Base-by-base conservation (phyloP, 768 basidiomycete species). In the Lactifluus echinatus region DNA sequence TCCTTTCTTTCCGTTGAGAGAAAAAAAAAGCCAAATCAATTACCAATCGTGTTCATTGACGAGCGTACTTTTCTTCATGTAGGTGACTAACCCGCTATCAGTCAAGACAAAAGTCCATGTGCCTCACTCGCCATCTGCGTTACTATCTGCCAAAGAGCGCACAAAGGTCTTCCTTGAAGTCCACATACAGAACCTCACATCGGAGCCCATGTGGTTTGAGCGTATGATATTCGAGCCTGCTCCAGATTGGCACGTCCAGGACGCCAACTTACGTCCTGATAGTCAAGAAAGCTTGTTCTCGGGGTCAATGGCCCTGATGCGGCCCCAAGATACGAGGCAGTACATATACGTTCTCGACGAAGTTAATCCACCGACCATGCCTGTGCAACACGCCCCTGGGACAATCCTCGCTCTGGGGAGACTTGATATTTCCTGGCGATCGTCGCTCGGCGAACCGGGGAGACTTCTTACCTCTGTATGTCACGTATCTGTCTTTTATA, bases 81-180 rank as follows among this genome's bases (percentile, higher is more conserved):
- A 95, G 91, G 92, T 93, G 24, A 87, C 85, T n/a, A 94, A 95
- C 63, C 94, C 94, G 1, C 74, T 97, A 14, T 91, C 91, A 0
- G 93, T 97, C 56, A 95, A 95, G 71, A 96, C 93, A 14, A 94
- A 94, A 69, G 90, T 95, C 0, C 90, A 96, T 68, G 66, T 75
- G 2, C 80, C 89, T 1, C 80, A 78, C 50, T 85, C 89, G 0
- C 85, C 91, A 0, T 80, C 87, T 21, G 84, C 91, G 2, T 60
- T 82, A 11, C 72, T 93, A 28, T 79, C 82, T 6, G 69, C 78
- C 2, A 45, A 69, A 2, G 85, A 90, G 63, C 80, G 90, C 53
- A 83, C 88, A 47, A 90, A 90, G 61, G 77, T 95, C 33, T 93
- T 92, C 70, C 82, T 97, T 21, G 94, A 97, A 68, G 83, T 95